Percentiles rank a stretch among this genome's conserved stretches.
Conservation (phyloP, 768 basidiomycete species). For the Pulveroboletus ravenelii region DNA sequence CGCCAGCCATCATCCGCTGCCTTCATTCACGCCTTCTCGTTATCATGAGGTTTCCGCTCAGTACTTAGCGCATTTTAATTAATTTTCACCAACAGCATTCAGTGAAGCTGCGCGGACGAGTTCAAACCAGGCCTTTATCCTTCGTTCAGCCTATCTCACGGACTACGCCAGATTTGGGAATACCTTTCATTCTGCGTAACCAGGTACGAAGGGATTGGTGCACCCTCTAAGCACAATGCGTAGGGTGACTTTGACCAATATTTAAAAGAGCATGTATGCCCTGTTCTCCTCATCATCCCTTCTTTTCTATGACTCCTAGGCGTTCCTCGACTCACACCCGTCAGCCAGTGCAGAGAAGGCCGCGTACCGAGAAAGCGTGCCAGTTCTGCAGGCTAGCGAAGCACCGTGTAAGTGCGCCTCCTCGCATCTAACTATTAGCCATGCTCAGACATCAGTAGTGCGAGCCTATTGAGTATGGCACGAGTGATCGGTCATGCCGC, state of each 20-base stretch:
- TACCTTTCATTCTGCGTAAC: slow-evolving; percentile 9
- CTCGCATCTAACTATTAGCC: background rate
- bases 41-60: slow-evolving; percentile 29
- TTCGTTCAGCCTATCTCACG: slow-evolving; percentile 8
- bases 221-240: slow-evolving; percentile 8
- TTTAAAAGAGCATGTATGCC: slow-evolving; percentile 15
- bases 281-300: slow-evolving; percentile 7
- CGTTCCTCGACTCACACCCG: slow-evolving; percentile 6
- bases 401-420: slow-evolving; percentile 13
- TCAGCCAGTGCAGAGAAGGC: slow-evolving; percentile 11
- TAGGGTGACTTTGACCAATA: slow-evolving; percentile 7
- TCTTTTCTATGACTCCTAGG: slow-evolving; percentile 13
- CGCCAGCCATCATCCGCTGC: slow-evolving; percentile 20
- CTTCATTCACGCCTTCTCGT: slow-evolving; percentile 30
- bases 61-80: slow-evolving; percentile 23
- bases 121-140: slow-evolving; percentile 9
- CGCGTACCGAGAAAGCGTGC: slow-evolving; percentile 16
- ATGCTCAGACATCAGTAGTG: slow-evolving; percentile 16
- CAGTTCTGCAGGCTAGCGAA: slow-evolving; percentile 16
- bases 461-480: slow-evolving; percentile 13
- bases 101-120: slow-evolving; percentile 11
- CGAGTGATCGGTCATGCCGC: slow-evolving; percentile 16
- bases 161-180: slow-evolving; percentile 9
- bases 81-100: slow-evolving; percentile 19
- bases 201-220: slow-evolving; percentile 4